Evolutionary conservation across 805 yeast species (phyloP).

Genomic region (Sugiyamaella smithiae): DNA sequence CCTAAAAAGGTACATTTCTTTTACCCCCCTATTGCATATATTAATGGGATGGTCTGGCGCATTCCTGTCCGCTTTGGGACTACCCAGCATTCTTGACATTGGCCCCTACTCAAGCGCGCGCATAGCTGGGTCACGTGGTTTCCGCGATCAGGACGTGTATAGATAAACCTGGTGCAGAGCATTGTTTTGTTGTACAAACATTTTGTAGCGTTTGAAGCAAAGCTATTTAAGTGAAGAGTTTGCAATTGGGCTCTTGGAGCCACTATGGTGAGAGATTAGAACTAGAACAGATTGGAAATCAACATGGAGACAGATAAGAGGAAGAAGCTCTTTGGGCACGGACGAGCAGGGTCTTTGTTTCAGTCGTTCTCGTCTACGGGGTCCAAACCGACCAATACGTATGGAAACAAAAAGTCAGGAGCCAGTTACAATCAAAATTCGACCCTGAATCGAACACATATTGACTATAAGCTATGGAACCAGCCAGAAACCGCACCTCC

Average conservation of each 20-base stretch:
- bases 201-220: too few relatives aligned
- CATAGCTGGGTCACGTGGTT: background rate
- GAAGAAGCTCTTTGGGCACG: conserved; percentile 14
- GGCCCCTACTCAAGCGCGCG: background rate
- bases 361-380: conserved; percentile 10
- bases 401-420: conserved; percentile 17
- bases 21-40: too few relatives aligned
- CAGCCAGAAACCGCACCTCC: conserved; percentile 9
- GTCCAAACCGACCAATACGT: conserved; percentile 4
- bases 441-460: conserved; percentile 15
- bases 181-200: too few relatives aligned
- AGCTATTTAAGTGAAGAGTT: too few relatives aligned
- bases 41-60: too few relatives aligned
- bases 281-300: too few relatives aligned
- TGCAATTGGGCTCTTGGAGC: background rate
- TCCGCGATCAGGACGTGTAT: background rate
- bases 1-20: too few relatives aligned
- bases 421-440: conserved; percentile 12
- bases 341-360: conserved; percentile 12
- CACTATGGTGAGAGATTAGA: too few relatives aligned
- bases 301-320: conserved; percentile 6
- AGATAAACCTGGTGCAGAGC: too few relatives aligned
- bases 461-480: conserved; percentile 24
- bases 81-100: background rate
- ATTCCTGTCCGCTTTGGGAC: background rate